Evolutionary conservation across 345 rosid species (phyloP).

Genomic region (Euphorbia peplus): DNA sequence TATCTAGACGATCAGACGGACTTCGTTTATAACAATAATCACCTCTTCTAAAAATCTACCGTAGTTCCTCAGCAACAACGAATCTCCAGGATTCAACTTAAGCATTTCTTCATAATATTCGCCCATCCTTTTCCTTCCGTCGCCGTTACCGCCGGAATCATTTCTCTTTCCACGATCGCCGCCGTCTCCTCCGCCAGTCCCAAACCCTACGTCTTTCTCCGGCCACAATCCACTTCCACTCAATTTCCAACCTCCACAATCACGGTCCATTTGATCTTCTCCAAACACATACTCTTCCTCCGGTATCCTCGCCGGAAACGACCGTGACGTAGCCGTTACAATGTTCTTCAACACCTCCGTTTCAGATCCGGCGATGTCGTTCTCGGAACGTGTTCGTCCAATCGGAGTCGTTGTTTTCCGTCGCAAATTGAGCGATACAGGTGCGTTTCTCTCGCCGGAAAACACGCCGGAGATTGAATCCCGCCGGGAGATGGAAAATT

Average conservation of each 20-base stretch:
- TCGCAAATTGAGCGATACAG: conserved; percentile 39
- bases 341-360: conserved; percentile 3
- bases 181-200: not conserved
- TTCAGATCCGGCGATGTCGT: conserved; percentile 40
- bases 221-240: conserved; percentile 27
- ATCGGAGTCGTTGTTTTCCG: conserved; percentile 26
- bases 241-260: not conserved
- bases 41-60: conserved; percentile 78
- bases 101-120: conserved; percentile 62
- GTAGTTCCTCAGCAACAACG: conserved; percentile 72
- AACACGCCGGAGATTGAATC: conserved; percentile 40
- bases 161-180: conserved; percentile 25
- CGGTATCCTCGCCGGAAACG: conserved; percentile 38
- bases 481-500: conserved; percentile 34
- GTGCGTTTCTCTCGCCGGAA: conserved; percentile 41
- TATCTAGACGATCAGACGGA: too few relatives aligned
- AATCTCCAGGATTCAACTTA: conserved; percentile 56
- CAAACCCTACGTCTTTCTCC: conserved; percentile 33
- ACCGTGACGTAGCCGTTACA: conserved; percentile 31
- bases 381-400: conserved; percentile 51
- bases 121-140: conserved; percentile 45
- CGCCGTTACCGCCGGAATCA: conserved; percentile 8
- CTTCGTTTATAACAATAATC: too few relatives aligned
- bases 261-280: too few relatives aligned
- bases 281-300: conserved; percentile 43